Evolutionary conservation across 805 yeast species (phyloP), one percentile per base, ranked within the genome.

Genomic region (Kurtzmaniella cleridarum): DNA sequence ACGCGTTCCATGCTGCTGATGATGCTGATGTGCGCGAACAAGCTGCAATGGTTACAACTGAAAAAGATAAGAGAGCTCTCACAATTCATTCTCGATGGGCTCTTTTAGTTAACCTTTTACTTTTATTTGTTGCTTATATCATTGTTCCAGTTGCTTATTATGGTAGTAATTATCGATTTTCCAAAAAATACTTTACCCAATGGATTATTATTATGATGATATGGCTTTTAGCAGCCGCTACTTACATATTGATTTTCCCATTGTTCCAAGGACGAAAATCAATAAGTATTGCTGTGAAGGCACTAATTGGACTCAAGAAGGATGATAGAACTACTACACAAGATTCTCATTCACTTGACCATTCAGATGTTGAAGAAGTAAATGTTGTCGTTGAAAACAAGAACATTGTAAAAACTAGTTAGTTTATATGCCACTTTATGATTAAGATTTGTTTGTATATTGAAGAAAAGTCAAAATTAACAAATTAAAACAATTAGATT

Each of bases 171-270:
- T 59, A 60, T 28, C 59, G 54, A 13, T 59, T 66, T 36, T 59
- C 63, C 30, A 60, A 60, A 46, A 43, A 43, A 14, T 62, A 59
- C 30, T 67, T 69, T 48, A 57, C 56, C 9, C 65, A 51, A 12
- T 62, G 60, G 52, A 59, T 64, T 32, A 50, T 66, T 14, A 51
- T 69, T n/a, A 54, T 64, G 54, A 42, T 62, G 49, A 60, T 66
- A 10, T 62, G 66, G 62, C 41, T 66, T 10, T n/a, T 65, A 4
- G 23, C 52, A 3, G 66, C 71, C 2, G 59, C 68, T 1, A 13
- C 50, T 2, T 62, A 58, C 43, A 66, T 68, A 30, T 57, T 65
- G 14, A 8, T 66, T n/a, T 47, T 53, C 38, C 73, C 74, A 11
- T 41, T 61, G 17, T 61, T 50, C 46, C 65, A 62, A 46, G 59